Conservation (phyloP, 257 asterid genomes). For the Lavandula angustifolia region DNA sequence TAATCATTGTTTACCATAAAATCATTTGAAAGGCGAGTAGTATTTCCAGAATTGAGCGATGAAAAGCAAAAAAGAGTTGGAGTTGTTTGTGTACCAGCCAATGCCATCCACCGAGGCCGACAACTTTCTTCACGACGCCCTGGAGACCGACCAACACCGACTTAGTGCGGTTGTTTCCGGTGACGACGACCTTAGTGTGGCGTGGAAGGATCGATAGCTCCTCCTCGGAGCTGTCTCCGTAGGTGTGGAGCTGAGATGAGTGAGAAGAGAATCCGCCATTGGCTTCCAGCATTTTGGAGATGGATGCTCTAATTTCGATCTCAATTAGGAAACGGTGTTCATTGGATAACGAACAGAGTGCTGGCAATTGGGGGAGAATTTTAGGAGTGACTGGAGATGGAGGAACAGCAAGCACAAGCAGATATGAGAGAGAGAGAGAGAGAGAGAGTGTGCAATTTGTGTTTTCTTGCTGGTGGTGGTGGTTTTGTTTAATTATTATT, state of each 20-base stretch:
- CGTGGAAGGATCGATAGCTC: slow-evolving; percentile 84
- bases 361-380: slow-evolving; percentile 41
- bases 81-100: slow-evolving; percentile 63
- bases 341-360: slow-evolving; percentile 22
- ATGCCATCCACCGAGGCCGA: slow-evolving; percentile 97
- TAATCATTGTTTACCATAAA: neutral
- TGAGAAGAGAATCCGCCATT: slow-evolving; percentile 55
- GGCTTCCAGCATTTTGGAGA: slow-evolving; percentile 57
- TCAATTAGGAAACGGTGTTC: neutral
- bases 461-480: slow-evolving; percentile 29
- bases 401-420: neutral
- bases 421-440: slow-evolving; percentile 30
- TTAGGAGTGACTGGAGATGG: slow-evolving; percentile 32
- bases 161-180: slow-evolving; percentile 91
- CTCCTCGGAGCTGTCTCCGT: slow-evolving; percentile 88
- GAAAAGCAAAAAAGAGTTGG: neutral
- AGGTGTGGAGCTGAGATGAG: slow-evolving; percentile 63
- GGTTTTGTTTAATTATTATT: slow-evolving; percentile 37
- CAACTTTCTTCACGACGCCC: slow-evolving; percentile 93
- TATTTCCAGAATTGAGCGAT: neutral
- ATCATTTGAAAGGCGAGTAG: neutral
- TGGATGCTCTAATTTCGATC: neutral
- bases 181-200: slow-evolving; percentile 91
- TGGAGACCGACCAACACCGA: slow-evolving; percentile 88
- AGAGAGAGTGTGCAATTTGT: slow-evolving; percentile 35